phyloP scores from a whole-genome alignment of 306 rosid species.

The Carpinus fangiana region DNA sequence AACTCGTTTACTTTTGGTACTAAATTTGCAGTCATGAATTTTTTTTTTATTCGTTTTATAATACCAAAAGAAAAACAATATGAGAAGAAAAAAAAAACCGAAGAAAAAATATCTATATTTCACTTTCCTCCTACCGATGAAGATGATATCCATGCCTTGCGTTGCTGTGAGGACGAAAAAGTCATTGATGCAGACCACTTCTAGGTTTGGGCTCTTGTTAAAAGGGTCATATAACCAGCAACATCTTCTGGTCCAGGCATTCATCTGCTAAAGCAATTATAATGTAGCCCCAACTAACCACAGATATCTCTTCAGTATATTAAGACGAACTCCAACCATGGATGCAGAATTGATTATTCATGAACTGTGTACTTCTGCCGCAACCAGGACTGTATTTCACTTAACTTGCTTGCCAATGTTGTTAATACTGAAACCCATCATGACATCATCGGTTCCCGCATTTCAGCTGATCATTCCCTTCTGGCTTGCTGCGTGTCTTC shows the following conservation, averaged over 20 bases:
- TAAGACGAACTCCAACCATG: background rate
- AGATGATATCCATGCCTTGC: background rate
- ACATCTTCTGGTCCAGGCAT: background rate
- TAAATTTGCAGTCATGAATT: background rate
- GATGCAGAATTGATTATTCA: background rate
- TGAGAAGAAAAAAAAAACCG: background rate
- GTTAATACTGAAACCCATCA: constrained; percentile 5
- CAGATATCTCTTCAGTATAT: background rate
- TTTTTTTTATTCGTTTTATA: background rate
- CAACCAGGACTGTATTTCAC: background rate
- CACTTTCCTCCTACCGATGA: background rate
- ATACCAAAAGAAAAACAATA: background rate
- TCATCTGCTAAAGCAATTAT: background rate
- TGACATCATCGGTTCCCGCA: constrained; percentile 18
- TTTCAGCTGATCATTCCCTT: constrained; percentile 41
- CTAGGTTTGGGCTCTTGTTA: background rate
- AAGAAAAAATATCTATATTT: background rate
- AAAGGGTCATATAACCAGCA: background rate
- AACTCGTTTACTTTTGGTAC: background rate
- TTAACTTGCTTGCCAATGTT: constrained; percentile 16
- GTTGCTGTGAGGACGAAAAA: background rate
- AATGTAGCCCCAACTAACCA: background rate
- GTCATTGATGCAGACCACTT: background rate
- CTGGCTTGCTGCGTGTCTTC: constrained; percentile 45
- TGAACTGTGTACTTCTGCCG: background rate